A percentile compares a stretch with the other conserved stretches of the same genome.
Conservation (phyloP, 1,284 basidiomycete species). For the Ustilago hordei region DNA sequence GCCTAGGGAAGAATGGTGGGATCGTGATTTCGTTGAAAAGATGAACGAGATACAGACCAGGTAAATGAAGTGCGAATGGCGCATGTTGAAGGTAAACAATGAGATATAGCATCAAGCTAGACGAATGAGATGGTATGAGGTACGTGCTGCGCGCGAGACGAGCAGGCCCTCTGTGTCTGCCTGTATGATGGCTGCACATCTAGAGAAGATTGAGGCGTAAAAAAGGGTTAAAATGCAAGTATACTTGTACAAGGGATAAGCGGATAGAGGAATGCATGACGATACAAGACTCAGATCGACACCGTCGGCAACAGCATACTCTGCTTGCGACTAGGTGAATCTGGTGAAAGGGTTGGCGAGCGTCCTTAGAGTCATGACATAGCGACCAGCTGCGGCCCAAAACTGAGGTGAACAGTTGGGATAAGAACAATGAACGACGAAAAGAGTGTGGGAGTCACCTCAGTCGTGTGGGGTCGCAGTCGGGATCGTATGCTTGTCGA, state of each 20-base stretch:
- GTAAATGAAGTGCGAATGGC: slow-evolving; percentile 9
- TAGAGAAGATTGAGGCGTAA: neutral
- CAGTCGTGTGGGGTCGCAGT: slow-evolving; percentile 11
- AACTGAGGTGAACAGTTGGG: slow-evolving; percentile 33
- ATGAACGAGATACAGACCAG: slow-evolving; percentile 16
- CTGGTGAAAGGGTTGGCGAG: neutral
- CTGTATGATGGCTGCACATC: neutral
- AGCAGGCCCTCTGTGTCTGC: neutral
- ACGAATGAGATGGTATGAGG: slow-evolving; percentile 7
- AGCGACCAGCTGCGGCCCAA: slow-evolving; percentile 9
- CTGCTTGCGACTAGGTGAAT: neutral
- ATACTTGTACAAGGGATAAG: slow-evolving; percentile 27
- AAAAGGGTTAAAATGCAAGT: slow-evolving; percentile 11
- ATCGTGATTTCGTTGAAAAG: neutral
- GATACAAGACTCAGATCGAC: slow-evolving; percentile 3
- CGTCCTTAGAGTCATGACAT: neutral
- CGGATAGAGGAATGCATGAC: slow-evolving; percentile 10
- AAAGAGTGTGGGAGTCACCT: slow-evolving; percentile 40
- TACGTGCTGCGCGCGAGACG: neutral
- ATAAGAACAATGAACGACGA: slow-evolving; percentile 3
- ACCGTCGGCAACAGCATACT: neutral
- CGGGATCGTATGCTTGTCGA: neutral
- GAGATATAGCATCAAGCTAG: neutral
- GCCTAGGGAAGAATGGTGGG: neutral
- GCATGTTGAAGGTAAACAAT: neutral